phyloP scores from a whole-genome alignment of 441 rosid genomes.

The Mallotus japonicus region DNA sequence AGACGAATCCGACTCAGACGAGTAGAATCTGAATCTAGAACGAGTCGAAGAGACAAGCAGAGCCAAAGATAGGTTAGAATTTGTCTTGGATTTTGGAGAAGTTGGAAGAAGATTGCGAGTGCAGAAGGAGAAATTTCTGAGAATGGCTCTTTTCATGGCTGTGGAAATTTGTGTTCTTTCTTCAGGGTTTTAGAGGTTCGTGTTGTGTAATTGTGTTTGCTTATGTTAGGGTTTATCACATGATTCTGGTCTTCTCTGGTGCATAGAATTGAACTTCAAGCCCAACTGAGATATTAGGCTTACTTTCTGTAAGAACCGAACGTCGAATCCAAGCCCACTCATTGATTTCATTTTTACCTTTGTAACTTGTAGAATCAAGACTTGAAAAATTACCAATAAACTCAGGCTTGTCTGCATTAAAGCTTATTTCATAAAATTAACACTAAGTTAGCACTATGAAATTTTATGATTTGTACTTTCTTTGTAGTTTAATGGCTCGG shows the following conservation, averaged over 20 bases:
- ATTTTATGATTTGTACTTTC: too few species aligned
- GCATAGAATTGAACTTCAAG: background rate
- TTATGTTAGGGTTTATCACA: background rate
- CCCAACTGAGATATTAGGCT: background rate
- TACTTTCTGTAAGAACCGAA: too few species aligned
- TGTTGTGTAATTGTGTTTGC: background rate
- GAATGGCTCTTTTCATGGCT: conserved; percentile 12
- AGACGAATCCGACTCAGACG: conserved; percentile 18
- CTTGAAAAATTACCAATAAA: too few species aligned
- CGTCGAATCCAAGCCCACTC: too few species aligned
- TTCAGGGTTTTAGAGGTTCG: background rate
- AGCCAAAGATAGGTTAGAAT: background rate
- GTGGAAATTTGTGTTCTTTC: background rate
- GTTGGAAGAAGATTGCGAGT: conserved; percentile 12
- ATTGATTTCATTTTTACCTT: too few species aligned
- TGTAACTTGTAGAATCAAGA: too few species aligned
- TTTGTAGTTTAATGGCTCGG: too few species aligned
- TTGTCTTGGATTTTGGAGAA: background rate
- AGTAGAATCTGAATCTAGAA: conserved; percentile 20
- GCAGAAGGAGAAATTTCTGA: background rate
- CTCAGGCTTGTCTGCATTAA: too few species aligned
- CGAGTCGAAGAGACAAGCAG: background rate
- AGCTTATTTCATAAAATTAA: too few species aligned
- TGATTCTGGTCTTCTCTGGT: background rate
- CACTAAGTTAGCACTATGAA: too few species aligned